Evolutionary conservation across 192 early-diverging fungal genomes (phyloP).

Genomic region (Coemansia interrupta): DNA sequence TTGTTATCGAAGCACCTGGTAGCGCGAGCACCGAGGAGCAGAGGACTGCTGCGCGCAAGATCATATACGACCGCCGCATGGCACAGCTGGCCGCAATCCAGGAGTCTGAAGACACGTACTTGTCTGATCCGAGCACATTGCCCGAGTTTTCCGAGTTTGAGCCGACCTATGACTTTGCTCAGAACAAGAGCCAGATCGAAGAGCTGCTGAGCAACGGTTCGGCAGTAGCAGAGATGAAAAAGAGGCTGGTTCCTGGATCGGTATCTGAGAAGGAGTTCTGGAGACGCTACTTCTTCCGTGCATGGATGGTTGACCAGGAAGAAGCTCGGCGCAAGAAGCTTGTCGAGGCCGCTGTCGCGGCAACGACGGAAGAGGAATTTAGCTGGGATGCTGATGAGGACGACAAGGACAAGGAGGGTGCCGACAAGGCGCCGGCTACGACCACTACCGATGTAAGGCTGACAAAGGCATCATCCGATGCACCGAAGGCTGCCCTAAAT

Average conservation of each 20-base stretch:
- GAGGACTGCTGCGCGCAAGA: conserved; percentile 25
- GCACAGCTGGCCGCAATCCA: conserved; percentile 38
- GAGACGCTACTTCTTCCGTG: conserved; percentile 44
- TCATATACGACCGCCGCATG: conserved; percentile 50
- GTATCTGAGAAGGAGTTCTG: conserved; percentile 35
- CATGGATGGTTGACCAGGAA: conserved; percentile 42
- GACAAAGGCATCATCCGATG: no score
- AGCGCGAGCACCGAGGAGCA: conserved; percentile 41
- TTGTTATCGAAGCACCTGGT: conserved; percentile 47
- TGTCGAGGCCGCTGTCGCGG: conserved; percentile 46
- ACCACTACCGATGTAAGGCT: neutral
- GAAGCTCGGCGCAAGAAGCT: conserved; percentile 43
- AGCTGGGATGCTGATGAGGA: conserved; percentile 45
- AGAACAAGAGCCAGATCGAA: conserved; percentile 7
- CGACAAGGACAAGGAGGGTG: conserved; percentile 1
- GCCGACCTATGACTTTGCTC: conserved; percentile 7
- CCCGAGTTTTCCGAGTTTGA: conserved; percentile 21
- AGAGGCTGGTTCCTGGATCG: conserved; percentile 21
- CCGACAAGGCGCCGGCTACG: neutral
- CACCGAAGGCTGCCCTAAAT: no score
- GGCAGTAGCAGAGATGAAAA: conserved; percentile 18
- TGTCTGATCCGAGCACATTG: conserved; percentile 17
- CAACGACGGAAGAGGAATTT: conserved; percentile 40
- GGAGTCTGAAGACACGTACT: conserved; percentile 33
- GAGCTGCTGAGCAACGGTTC: conserved; percentile 13